Evolutionary conservation across 2,329 filamentous ascomycete species (phyloP), one percentile per base, ranked within the genome.

Genomic region (Fusarium neocosmosporiellum): DNA sequence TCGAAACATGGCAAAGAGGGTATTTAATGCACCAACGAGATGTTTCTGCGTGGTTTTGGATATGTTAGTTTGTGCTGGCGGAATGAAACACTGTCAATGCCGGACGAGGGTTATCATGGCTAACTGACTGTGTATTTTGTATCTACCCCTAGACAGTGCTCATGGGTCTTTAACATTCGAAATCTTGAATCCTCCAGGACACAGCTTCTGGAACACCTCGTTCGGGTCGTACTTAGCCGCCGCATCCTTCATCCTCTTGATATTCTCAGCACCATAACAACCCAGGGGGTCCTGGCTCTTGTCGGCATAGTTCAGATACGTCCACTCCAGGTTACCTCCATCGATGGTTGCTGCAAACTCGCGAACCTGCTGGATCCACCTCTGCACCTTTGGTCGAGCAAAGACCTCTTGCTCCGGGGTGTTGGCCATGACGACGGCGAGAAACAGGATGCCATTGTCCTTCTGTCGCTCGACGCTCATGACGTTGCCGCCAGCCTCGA

Each of bases 161-260:
- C 37, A 70, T 5, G 27, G 7, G 14, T 67, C 68, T 33, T 65
- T 54, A 1, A 81, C 74, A 7, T 76, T 53, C 3, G 69, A 74
- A 3, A 75, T 60, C 37, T 76, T 76, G 10, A 76, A 76, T 0
- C 73, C 73, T 13, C 74, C 71, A n/a, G 71, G 71, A 2, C 66
- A 63, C 13, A 68, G 13, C 14, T 64, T 75, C 31, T 81, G 78
- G 5, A 82, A 74, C 13, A 79, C 62, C 22, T 78, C 69, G 16
- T 72, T 67, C 2, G 79, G 71, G 50, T 80, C 80, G 9, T 75
- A 70, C 5, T 78, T 78, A 1, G 59, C 62, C 0, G 72, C 70
- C 0, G 69, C 68, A 10, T 75, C 61, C 22, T 65, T 69, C 63
- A 78, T 75, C 31, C 68, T 68, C 34, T 33, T 64, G 0, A 78